Conservation (phyloP, 2,329 filamentous ascomycete genomes). For the Exophiala oligosperma region DNA sequence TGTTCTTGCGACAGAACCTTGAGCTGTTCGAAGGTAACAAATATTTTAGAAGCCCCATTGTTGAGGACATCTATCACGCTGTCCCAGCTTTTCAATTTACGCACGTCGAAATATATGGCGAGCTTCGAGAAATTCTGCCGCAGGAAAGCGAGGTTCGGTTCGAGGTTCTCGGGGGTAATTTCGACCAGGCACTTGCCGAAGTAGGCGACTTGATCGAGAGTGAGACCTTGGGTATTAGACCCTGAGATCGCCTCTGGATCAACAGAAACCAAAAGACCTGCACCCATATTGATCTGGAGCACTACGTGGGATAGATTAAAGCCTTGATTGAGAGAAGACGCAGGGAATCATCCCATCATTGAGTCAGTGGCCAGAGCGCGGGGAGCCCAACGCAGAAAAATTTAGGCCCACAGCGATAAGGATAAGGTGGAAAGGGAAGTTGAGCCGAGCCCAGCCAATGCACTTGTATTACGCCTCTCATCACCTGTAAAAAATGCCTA, state of each 20-base stretch:
- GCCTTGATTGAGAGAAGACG: background rate
- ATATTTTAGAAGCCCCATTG: conserved; percentile 79
- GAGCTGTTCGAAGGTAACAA: conserved; percentile 72
- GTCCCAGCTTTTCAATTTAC: conserved; percentile 65
- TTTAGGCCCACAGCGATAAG: background rate
- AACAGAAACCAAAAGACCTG: conserved; percentile 22
- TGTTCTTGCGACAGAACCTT: conserved; percentile 52
- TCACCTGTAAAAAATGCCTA: background rate
- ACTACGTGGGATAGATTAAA: background rate
- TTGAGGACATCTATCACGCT: conserved; percentile 81
- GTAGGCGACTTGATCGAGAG: conserved; percentile 56
- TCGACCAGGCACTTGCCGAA: conserved; percentile 59
- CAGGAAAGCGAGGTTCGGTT: conserved; percentile 53
- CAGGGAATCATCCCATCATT: background rate
- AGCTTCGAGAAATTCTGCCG: conserved; percentile 57
- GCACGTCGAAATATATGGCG: conserved; percentile 74
- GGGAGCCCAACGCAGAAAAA: background rate
- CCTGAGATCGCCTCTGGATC: conserved; percentile 21
- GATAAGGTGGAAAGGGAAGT: background rate
- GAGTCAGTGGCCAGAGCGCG: background rate
- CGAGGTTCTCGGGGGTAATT: conserved; percentile 50
- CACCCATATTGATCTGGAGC: conserved; percentile 17
- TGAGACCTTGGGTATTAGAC: conserved; percentile 48
- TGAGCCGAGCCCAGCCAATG: background rate
- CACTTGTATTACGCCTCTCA: too few species aligned